Evolutionary conservation across 495 filamentous ascomycete species (phyloP).

Genomic region (Diplogelasinospora grovesii): DNA sequence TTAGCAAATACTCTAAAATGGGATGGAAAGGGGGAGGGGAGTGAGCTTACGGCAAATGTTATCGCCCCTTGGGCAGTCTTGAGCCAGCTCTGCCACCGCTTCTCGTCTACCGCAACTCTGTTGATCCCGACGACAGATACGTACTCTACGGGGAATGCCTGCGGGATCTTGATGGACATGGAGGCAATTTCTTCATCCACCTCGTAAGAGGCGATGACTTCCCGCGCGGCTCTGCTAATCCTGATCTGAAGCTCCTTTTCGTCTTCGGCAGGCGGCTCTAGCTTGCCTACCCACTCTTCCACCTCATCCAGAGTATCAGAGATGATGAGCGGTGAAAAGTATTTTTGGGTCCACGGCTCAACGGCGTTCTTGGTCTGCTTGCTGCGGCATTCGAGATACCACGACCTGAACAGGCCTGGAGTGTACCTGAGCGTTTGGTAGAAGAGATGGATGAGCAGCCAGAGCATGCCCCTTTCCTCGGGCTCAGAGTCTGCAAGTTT

Average conservation of each 20-base stretch:
- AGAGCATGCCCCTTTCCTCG: slow-evolving; percentile 63
- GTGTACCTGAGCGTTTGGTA: slow-evolving; percentile 70
- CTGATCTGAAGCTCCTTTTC: slow-evolving; percentile 67
- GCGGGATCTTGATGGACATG: slow-evolving; percentile 71
- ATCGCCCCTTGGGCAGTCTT: slow-evolving; percentile 85
- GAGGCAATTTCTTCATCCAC: slow-evolving; percentile 80
- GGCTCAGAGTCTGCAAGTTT: slow-evolving; percentile 48
- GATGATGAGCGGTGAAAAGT: slow-evolving; percentile 77
- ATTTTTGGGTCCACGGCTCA: slow-evolving; percentile 74
- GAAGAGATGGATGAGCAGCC: slow-evolving; percentile 80
- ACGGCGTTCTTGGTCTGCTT: slow-evolving; percentile 70
- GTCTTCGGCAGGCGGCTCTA: slow-evolving; percentile 48
- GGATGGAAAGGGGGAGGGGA: neutral
- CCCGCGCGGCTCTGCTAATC: slow-evolving; percentile 58
- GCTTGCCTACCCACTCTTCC: slow-evolving; percentile 58
- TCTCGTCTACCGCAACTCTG: slow-evolving; percentile 78
- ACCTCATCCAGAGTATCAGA: slow-evolving; percentile 64
- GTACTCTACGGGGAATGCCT: slow-evolving; percentile 69
- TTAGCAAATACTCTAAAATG: too few relatives aligned
- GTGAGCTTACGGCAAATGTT: slow-evolving; percentile 61
- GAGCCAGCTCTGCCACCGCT: slow-evolving; percentile 84
- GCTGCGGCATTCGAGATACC: slow-evolving; percentile 72
- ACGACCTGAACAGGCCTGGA: slow-evolving; percentile 72
- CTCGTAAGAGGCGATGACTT: slow-evolving; percentile 74
- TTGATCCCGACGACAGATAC: slow-evolving; percentile 72